phyloP scores from a whole-genome alignment of 208 protist species.

The Ichthyophonus hoferi region DNA sequence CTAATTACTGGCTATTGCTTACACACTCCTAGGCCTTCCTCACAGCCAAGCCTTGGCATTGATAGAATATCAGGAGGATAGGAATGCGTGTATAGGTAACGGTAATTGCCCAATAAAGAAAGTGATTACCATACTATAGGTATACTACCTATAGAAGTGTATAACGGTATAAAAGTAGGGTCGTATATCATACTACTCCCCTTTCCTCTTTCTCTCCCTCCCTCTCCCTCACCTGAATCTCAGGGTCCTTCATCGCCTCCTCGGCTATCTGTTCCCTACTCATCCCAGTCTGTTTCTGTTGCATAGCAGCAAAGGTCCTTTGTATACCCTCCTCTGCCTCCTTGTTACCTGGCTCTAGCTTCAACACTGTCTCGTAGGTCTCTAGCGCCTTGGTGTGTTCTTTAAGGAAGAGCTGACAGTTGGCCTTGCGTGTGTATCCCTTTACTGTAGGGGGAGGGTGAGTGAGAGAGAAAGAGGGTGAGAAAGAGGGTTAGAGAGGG shows the following conservation, averaged over 20 bases:
- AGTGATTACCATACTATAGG: too few relatives aligned
- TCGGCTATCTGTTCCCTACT: constrained; percentile 61
- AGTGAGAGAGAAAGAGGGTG: neutral
- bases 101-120: too few relatives aligned
- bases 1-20: neutral
- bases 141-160: too few relatives aligned
- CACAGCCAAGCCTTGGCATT: neutral
- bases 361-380: constrained; percentile 85
- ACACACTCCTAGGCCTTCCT: neutral
- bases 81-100: too few relatives aligned
- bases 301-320: constrained; percentile 36
- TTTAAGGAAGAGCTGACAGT: constrained; percentile 84
- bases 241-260: constrained; percentile 84
- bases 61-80: too few relatives aligned
- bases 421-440: constrained; percentile 76
- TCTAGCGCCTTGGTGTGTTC: constrained; percentile 89
- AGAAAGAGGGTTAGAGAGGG: neutral
- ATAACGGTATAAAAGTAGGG: too few relatives aligned
- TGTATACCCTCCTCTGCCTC: constrained; percentile 54
- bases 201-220: neutral
- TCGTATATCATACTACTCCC: too few relatives aligned
- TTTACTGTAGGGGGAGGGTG: constrained; percentile 62
- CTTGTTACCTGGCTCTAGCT: constrained; percentile 74
- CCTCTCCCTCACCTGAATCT: constrained; percentile 70
- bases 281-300: neutral